A percentile compares a stretch with the other conserved stretches of the same genome.
Conservation (phyloP, 768 basidiomycete genomes). For the Phlebiopsis flavidoalba region DNA sequence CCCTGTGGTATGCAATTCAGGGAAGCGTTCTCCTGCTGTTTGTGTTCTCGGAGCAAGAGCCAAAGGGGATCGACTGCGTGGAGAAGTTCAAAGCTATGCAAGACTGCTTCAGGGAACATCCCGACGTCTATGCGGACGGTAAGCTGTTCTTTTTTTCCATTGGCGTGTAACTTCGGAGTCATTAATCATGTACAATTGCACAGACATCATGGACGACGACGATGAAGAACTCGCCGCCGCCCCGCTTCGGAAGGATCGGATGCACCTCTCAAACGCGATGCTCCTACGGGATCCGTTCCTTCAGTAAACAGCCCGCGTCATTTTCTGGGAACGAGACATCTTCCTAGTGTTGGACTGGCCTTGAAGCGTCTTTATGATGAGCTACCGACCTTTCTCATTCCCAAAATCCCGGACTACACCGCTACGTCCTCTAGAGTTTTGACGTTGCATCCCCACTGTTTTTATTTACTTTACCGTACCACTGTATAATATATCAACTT, state of each 20-base stretch:
- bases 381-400: background rate
- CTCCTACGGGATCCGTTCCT: background rate
- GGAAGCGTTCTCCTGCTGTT: conserved; percentile 97
- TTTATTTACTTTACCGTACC: background rate
- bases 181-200: background rate
- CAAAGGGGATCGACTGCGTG: conserved; percentile 96
- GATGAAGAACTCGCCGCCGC: conserved; percentile 34
- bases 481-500: background rate
- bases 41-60: conserved; percentile 88
- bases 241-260: background rate
- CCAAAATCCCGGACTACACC: background rate
- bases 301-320: background rate
- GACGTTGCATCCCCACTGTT: background rate
- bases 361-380: background rate
- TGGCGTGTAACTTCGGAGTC: background rate
- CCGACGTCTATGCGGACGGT: conserved; percentile 95
- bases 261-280: background rate
- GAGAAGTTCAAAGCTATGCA: conserved; percentile 99
- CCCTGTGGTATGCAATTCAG: conserved; percentile 93
- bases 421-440: background rate
- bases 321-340: background rate
- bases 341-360: background rate
- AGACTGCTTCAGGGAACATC: conserved; percentile 92
- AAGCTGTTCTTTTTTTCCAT: conserved; percentile 25
- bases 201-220: conserved; percentile 69